These are phyloP conservation scores for Trichoderma sp. DNA, from an alignment of 2,329 filamentous ascomycete genomes.

Conservation along the genomic window DNA sequence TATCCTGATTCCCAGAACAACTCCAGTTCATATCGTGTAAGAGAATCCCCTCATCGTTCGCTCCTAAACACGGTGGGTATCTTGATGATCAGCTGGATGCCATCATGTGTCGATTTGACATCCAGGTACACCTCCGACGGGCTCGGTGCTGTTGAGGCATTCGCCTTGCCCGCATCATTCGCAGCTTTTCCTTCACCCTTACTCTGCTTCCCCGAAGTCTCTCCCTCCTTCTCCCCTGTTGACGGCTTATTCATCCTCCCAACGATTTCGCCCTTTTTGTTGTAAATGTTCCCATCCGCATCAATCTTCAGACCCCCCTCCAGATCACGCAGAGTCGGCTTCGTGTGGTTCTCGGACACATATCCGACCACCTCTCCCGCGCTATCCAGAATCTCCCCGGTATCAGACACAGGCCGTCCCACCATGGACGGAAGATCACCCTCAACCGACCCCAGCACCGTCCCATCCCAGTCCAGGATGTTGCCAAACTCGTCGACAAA, in stretches of 20 bases:
- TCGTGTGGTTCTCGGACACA: conserved; percentile 61
- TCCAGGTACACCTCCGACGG: conserved; percentile 60
- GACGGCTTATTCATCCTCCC: conserved; percentile 59
- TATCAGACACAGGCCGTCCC: conserved; percentile 49
- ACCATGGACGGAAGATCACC: conserved; percentile 60
- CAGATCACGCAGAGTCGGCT: conserved; percentile 54
- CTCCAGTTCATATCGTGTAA: not conserved
- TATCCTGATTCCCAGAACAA: not conserved
- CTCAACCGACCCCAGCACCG: conserved; percentile 54
- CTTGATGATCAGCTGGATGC: conserved; percentile 60
- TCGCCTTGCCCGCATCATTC: conserved; percentile 38
- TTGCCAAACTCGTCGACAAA: conserved; percentile 58
- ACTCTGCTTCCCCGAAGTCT: not conserved
- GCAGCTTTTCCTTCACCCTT: conserved; percentile 34
- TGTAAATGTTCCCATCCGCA: conserved; percentile 59
- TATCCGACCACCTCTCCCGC: conserved; percentile 79
- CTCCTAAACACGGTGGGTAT: conserved; percentile 59
- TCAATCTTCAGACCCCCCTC: conserved; percentile 59
- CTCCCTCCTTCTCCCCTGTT: not conserved
- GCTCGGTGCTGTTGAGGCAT: conserved; percentile 40
- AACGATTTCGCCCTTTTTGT: conserved; percentile 59
- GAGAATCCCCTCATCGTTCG: conserved; percentile 16
- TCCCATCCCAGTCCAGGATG: conserved; percentile 53
- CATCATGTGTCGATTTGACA: conserved; percentile 60
- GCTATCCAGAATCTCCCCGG: conserved; percentile 65